These are phyloP conservation scores for Hanseniaspora occidentalis DNA, from an alignment of 805 yeast species.

Conservation along the genomic window DNA sequence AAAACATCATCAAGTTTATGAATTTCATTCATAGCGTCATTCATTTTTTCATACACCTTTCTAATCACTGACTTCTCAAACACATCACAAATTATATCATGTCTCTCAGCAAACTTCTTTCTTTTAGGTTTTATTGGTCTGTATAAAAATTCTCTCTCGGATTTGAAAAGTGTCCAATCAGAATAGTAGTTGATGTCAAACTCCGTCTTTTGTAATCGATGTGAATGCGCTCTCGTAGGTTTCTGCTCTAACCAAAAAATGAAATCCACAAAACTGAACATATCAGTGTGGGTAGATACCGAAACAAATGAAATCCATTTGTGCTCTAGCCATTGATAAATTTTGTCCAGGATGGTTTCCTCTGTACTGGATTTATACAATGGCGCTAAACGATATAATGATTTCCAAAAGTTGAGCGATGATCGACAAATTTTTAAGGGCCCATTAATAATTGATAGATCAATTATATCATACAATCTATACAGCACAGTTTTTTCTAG, in stretches of 20 bases:
- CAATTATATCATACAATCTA: conserved; percentile 38
- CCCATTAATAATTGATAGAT: conserved; percentile 47
- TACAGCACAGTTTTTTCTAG: conserved; percentile 31
- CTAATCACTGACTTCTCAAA: neutral
- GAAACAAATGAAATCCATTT: conserved; percentile 30
- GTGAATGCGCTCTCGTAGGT: neutral
- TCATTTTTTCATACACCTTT: neutral
- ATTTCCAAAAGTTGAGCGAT: conserved; percentile 43
- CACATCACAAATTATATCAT: neutral
- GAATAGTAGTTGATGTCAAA: neutral
- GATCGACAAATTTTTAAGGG: conserved; percentile 37
- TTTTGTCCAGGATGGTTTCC: conserved; percentile 20
- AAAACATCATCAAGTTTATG: neutral
- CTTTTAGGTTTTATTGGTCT: conserved; percentile 3
- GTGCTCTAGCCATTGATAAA: conserved; percentile 38
- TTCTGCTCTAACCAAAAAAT: conserved; percentile 32
- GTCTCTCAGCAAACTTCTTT: neutral
- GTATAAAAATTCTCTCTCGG: conserved; percentile 1
- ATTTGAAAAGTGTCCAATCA: neutral
- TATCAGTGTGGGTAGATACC: conserved; percentile 5
- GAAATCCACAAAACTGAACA: conserved; percentile 22
- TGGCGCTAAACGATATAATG: conserved; percentile 27
- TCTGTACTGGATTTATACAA: conserved; percentile 21
- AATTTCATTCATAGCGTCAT: neutral
- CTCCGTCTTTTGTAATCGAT: neutral